Conservation (phyloP, 257 asterid genomes). For the Prunella vulgaris region DNA sequence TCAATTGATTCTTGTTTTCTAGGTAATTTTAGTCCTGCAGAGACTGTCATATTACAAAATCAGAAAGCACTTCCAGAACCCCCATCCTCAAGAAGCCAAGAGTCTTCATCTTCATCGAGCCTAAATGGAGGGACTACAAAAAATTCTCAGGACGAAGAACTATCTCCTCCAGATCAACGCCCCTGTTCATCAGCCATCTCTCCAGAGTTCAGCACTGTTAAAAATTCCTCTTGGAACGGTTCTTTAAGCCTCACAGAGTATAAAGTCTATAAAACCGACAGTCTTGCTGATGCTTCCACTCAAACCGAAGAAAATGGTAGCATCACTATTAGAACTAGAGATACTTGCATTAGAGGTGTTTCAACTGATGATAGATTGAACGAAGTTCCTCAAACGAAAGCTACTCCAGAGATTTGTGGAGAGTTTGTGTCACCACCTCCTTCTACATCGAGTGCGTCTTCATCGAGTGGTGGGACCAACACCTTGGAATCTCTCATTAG, state of each 20-base stretch:
- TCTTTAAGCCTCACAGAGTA: constrained; percentile 67
- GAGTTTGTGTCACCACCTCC: constrained; percentile 69
- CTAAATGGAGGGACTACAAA: constrained; percentile 61
- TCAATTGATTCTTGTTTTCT: constrained; percentile 7
- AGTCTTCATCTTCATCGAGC: constrained; percentile 85
- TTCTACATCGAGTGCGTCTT: constrained; percentile 66
- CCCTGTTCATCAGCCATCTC: constrained; percentile 57
- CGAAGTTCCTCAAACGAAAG: constrained; percentile 34
- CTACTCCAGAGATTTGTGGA: constrained; percentile 43
- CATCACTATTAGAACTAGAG: constrained; percentile 33
- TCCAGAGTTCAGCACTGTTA: constrained; percentile 56
- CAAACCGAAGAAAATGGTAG: constrained; percentile 73
- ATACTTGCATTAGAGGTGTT: constrained; percentile 63
- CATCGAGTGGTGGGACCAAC: constrained; percentile 70
- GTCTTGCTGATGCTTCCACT: constrained; percentile 89
- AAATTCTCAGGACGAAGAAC: constrained; percentile 66
- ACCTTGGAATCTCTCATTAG: constrained; percentile 87
- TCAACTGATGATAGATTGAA: constrained; percentile 63
- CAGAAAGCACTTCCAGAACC: constrained; percentile 80
- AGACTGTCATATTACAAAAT: constrained; percentile 45
- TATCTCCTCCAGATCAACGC: constrained; percentile 56
- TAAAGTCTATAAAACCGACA: constrained; percentile 65
- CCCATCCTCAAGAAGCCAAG: constrained; percentile 77
- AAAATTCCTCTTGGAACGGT: constrained; percentile 70
- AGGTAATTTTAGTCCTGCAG: constrained; percentile 74